Evolutionary conservation across 2,329 filamentous ascomycete genomes (phyloP).

Genomic region (Fragosphaeria purpurea): DNA sequence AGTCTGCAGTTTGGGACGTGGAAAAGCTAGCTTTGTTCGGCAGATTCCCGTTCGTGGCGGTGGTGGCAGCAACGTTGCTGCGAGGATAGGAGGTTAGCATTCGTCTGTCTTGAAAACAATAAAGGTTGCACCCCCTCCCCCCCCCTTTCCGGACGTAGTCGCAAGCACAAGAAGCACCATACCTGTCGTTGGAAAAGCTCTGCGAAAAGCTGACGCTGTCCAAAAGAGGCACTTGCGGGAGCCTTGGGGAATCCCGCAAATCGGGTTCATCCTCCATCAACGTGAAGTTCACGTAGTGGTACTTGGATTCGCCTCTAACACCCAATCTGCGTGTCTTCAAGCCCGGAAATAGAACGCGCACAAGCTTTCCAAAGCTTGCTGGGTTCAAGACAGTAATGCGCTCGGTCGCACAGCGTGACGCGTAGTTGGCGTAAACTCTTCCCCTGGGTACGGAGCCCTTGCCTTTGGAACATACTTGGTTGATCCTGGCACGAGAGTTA

Average conservation of each 20-base stretch:
- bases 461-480: constrained; percentile 59
- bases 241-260: constrained; percentile 32
- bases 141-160: too few species aligned
- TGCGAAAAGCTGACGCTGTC: constrained; percentile 38
- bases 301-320: constrained; percentile 94
- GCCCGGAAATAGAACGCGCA: constrained; percentile 90
- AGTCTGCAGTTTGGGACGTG: too few species aligned
- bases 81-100: neutral
- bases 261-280: constrained; percentile 48
- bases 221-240: constrained; percentile 38
- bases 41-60: neutral
- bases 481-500: constrained; percentile 46
- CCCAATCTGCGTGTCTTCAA: constrained; percentile 87
- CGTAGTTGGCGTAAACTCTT: constrained; percentile 91
- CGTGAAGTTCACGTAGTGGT: constrained; percentile 74
- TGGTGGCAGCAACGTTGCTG: constrained; percentile 1
- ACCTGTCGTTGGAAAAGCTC: constrained; percentile 34
- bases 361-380: constrained; percentile 94
- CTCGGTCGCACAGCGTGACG: constrained; percentile 82
- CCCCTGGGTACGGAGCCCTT: constrained; percentile 85
- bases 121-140: too few species aligned
- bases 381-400: constrained; percentile 92
- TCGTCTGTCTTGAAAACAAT: too few species aligned
- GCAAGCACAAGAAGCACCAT: constrained; percentile 16
- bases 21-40: too few species aligned